These are phyloP conservation scores for Malassezia slooffiae DNA, from an alignment of 1,284 basidiomycete genomes.

Conservation along the genomic window DNA sequence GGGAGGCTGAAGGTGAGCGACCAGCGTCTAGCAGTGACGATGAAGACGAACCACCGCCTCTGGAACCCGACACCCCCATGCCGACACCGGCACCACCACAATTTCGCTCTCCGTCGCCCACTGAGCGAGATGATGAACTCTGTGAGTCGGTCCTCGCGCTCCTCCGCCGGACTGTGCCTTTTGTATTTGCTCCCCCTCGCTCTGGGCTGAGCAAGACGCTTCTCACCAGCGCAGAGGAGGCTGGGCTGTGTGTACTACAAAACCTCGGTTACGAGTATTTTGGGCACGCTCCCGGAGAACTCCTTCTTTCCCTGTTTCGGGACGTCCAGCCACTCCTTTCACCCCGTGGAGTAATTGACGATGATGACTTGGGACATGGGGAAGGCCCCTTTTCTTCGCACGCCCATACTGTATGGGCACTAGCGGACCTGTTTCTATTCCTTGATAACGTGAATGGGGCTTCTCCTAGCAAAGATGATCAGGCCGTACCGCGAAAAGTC, in stretches of 20 bases:
- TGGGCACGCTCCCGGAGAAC: background rate
- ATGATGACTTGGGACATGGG: background rate
- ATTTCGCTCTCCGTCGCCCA: background rate
- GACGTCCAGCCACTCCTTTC: background rate
- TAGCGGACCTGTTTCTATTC: conserved; percentile 6
- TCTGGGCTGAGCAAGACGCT: background rate
- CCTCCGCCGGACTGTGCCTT: background rate
- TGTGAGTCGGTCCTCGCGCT: background rate
- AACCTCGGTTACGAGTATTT: background rate
- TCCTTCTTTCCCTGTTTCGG: conserved; percentile 4
- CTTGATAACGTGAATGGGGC: conserved; percentile 28
- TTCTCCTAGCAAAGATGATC: too few species aligned
- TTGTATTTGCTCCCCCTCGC: conserved; percentile 2
- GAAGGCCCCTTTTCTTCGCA: background rate
- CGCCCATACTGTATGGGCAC: background rate
- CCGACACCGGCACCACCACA: background rate
- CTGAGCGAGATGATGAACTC: background rate
- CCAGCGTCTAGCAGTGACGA: background rate
- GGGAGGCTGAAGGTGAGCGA: background rate
- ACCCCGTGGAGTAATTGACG: background rate
- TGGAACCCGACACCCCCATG: background rate
- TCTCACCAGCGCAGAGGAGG: conserved; percentile 5
- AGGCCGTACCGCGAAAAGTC: too few species aligned
- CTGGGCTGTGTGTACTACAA: conserved; percentile 7
- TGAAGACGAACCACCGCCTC: conserved; percentile 2